Percentiles rank a stretch among this genome's conserved stretches.
phyloP scores from a whole-genome alignment of 345 rosid genomes.

The Eucalyptus curtisii region DNA sequence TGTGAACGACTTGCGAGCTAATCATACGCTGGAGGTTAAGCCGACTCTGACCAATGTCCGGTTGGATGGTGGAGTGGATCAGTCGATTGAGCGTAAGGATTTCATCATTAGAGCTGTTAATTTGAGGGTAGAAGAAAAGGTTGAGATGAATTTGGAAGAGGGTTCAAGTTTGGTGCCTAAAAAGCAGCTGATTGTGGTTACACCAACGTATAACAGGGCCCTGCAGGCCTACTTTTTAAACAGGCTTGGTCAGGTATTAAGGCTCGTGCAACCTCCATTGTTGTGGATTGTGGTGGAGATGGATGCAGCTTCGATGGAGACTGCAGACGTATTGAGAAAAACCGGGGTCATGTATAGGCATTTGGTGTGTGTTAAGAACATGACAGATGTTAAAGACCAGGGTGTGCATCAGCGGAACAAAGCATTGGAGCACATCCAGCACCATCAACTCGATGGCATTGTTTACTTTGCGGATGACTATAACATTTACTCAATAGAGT shows the following conservation, averaged over 20 bases:
- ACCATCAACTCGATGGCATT: constrained; percentile 76
- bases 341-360: constrained; percentile 88
- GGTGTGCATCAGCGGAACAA: constrained; percentile 70
- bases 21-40: constrained; percentile 50
- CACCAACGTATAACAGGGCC: constrained; percentile 81
- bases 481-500: constrained; percentile 62
- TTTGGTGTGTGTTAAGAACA: constrained; percentile 42
- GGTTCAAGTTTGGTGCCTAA: constrained; percentile 20
- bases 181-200: constrained; percentile 70
- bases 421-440: constrained; percentile 70
- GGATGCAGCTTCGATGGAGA: constrained; percentile 56
- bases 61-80: constrained; percentile 7
- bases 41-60: constrained; percentile 34
- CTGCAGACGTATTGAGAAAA: constrained; percentile 71
- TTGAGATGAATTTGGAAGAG: neutral
- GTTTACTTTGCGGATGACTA: constrained; percentile 83
- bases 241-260: constrained; percentile 64
- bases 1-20: constrained; percentile 26
- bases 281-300: constrained; percentile 93
- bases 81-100: neutral
- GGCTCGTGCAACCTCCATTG: constrained; percentile 67
- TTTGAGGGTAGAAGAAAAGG: constrained; percentile 1
- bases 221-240: constrained; percentile 67
- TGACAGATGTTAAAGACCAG: constrained; percentile 47
- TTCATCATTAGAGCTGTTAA: constrained; percentile 17